Conservation (phyloP, 345 rosid genomes). For the Pugionium dolabratum region DNA sequence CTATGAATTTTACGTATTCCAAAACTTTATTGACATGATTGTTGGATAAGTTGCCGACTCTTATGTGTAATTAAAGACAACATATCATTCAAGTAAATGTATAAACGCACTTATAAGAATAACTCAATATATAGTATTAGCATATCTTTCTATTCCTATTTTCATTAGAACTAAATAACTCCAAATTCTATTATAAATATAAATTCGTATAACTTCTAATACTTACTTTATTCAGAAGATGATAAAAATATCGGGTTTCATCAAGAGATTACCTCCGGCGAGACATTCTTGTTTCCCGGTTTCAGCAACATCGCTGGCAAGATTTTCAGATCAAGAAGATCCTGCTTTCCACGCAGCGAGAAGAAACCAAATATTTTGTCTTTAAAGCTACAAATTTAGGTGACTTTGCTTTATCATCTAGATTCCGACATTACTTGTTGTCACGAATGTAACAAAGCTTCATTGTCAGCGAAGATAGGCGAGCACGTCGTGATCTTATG, state of each 20-base stretch:
- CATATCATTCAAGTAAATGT: too few species aligned
- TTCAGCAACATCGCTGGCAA: conserved; percentile 22
- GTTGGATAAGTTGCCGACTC: too few species aligned
- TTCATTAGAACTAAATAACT: too few species aligned
- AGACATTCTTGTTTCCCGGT: conserved; percentile 24
- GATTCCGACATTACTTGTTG: conserved; percentile 32
- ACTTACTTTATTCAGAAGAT: background rate
- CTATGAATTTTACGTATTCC: background rate
- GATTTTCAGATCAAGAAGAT: conserved; percentile 6
- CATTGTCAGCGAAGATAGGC: conserved; percentile 21
- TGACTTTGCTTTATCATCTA: conserved; percentile 24
- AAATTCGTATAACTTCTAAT: background rate
- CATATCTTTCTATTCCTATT: too few species aligned
- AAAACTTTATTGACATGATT: background rate
- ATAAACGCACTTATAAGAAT: too few species aligned
- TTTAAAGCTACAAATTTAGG: conserved; percentile 22
- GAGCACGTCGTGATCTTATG: conserved; percentile 31
- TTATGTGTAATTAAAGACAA: too few species aligned
- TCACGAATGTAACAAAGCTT: conserved; percentile 31
- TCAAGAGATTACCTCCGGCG: conserved; percentile 35
- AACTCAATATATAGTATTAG: too few species aligned
- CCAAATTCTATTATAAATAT: too few species aligned
- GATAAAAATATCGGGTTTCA: background rate
- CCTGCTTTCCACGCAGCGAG: background rate
- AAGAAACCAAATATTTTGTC: background rate